These are phyloP conservation scores for Colletotrichum lentis DNA, from an alignment of 2,329 filamentous ascomycete species.

Conservation along the genomic window DNA sequence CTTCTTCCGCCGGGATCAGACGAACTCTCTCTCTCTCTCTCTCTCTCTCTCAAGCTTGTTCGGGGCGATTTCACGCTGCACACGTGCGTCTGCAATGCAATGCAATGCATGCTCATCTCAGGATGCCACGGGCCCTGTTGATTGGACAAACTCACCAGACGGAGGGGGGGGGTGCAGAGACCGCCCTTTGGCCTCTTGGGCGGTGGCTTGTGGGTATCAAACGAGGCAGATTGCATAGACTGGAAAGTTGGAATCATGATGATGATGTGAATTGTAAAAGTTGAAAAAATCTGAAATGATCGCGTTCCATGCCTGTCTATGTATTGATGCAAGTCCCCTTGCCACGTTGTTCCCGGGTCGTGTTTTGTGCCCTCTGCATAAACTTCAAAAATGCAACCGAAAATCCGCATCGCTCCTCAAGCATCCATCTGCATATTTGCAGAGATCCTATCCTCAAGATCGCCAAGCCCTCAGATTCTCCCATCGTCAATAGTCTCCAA, in stretches of 20 bases:
- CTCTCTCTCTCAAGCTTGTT: neutral
- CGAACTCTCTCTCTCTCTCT: no score
- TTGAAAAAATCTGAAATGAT: neutral
- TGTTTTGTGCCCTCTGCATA: no score
- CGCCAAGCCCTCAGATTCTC: neutral
- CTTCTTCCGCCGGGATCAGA: neutral
- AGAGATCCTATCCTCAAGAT: neutral
- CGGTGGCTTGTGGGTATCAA: neutral
- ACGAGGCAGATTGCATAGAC: no score
- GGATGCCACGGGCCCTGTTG: neutral
- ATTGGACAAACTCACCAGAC: neutral
- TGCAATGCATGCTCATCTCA: neutral
- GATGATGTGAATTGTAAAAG: neutral
- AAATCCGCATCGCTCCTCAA: neutral
- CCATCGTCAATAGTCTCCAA: no score
- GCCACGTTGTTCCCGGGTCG: neutral
- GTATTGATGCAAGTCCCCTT: neutral
- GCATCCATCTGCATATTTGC: neutral
- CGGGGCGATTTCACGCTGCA: neutral
- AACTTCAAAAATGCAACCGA: neutral
- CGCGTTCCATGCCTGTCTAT: neutral
- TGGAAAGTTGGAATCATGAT: neutral
- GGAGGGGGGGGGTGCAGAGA: neutral
- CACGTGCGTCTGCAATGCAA: neutral
- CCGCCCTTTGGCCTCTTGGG: neutral